These are phyloP conservation scores for Boletus coccyginus DNA, from an alignment of 768 basidiomycete species.

Conservation along the genomic window DNA sequence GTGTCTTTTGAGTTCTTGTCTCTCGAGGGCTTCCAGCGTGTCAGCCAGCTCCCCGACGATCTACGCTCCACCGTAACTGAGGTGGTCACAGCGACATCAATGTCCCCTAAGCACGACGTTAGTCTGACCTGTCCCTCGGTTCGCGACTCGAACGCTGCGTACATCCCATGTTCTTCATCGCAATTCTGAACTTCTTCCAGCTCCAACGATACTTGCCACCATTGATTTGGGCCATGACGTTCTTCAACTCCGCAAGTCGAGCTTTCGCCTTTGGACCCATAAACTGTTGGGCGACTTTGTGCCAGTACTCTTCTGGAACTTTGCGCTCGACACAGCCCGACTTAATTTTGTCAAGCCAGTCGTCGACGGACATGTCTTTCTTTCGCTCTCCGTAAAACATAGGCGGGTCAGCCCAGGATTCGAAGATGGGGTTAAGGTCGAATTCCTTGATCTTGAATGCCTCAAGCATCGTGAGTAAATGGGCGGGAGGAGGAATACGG, in stretches of 20 bases:
- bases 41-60: conserved; percentile 47
- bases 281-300: conserved; percentile 75
- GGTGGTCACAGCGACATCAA: conserved; percentile 58
- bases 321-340: conserved; percentile 67
- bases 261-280: conserved; percentile 68
- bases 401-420: conserved; percentile 65
- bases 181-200: conserved; percentile 80
- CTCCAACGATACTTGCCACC: conserved; percentile 79
- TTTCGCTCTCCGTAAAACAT: conserved; percentile 64
- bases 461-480: conserved; percentile 47
- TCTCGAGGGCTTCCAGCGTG: conserved; percentile 44
- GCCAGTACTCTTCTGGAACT: conserved; percentile 79
- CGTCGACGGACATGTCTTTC: conserved; percentile 67
- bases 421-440: conserved; percentile 66
- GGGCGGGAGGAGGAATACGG: neutral
- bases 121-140: neutral
- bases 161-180: conserved; percentile 83
- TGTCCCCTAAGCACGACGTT: conserved; percentile 50
- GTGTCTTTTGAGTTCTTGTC: conserved; percentile 32
- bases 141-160: conserved; percentile 30
- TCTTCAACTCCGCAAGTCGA: conserved; percentile 66
- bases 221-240: conserved; percentile 69
- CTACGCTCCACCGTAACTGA: conserved; percentile 57
- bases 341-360: conserved; percentile 72
- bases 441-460: conserved; percentile 80